These are phyloP conservation scores for Pterocarpus santalinus DNA, from an alignment of 306 rosid genomes.

Conservation along the genomic window DNA sequence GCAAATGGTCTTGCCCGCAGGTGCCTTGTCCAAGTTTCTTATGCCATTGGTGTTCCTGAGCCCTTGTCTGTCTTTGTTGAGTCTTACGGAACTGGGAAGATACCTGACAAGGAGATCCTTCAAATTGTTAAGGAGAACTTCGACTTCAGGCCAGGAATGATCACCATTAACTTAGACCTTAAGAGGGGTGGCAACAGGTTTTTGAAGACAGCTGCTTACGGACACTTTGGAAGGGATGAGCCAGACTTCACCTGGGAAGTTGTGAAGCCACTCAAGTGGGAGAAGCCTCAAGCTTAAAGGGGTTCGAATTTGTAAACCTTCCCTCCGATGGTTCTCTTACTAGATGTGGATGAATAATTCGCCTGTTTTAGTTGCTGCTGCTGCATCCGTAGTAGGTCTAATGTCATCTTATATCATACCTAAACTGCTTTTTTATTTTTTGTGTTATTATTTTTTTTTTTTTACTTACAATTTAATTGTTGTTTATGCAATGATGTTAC, in stretches of 20 bases:
- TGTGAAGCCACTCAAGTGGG: constrained; percentile 99
- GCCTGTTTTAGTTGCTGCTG: constrained; percentile 55
- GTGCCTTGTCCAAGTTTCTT: constrained; percentile 92
- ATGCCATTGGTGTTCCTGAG: constrained; percentile 98
- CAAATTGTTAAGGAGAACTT: constrained; percentile 90
- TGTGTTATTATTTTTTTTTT: neutral
- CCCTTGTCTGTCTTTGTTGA: constrained; percentile 91
- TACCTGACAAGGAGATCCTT: constrained; percentile 94
- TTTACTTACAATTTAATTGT: constrained; percentile 39
- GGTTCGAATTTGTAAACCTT: neutral
- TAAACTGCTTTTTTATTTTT: constrained; percentile 1
- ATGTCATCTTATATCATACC: constrained; percentile 44
- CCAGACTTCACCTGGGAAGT: constrained; percentile 99
- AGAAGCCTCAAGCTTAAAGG: constrained; percentile 79
- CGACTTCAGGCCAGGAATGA: constrained; percentile 99
- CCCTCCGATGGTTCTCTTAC: constrained; percentile 44
- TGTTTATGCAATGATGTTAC: constrained; percentile 47
- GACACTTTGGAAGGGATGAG: constrained; percentile 99
- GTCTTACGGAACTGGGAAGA: constrained; percentile 86
- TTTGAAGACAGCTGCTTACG: constrained; percentile 97
- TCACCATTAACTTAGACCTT: constrained; percentile 91
- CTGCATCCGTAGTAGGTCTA: constrained; percentile 32
- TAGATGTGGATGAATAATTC: constrained; percentile 69
- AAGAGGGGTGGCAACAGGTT: constrained; percentile 95
- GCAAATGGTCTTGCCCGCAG: constrained; percentile 97